A percentile compares a stretch with the other conserved stretches of the same genome.
Conservation (phyloP, 306 rosid species). For the Boehmeria nivea region DNA sequence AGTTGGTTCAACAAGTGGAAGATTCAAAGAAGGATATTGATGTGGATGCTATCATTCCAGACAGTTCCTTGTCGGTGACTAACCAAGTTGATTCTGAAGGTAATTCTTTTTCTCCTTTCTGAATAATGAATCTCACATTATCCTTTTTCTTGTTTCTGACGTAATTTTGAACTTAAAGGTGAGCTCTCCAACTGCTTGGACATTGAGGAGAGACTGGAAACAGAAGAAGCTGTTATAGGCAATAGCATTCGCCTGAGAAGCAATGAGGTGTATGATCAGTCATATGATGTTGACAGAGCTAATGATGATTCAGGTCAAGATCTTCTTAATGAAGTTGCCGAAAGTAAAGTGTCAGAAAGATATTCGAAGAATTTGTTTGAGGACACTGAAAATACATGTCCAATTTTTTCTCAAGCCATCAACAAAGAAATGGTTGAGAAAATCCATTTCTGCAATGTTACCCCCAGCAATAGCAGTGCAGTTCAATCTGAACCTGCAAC, state of each 20-base stretch:
- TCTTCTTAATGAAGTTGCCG: background rate
- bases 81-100: conserved; percentile 6
- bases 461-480: background rate
- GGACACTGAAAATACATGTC: too few species aligned
- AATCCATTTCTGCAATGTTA: background rate
- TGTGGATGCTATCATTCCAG: background rate
- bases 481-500: too few species aligned
- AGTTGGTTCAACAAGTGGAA: background rate
- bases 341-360: background rate
- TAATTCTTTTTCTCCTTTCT: background rate
- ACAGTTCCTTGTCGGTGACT: background rate
- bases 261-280: conserved; percentile 5
- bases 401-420: too few species aligned
- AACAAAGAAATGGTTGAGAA: background rate
- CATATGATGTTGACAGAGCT: conserved; percentile 4
- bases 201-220: background rate
- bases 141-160: background rate
- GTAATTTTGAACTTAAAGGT: conserved; percentile 4
- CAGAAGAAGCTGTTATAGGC: conserved; percentile 7
- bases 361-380: too few species aligned
- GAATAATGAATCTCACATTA: background rate
- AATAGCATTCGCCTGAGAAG: background rate
- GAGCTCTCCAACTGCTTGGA: conserved; percentile 7
- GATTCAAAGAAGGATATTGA: background rate
- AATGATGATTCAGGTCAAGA: background rate